These are phyloP conservation scores for Ceratobasidium sp. DNA, from an alignment of 1,284 basidiomycete genomes.

Conservation along the genomic window DNA sequence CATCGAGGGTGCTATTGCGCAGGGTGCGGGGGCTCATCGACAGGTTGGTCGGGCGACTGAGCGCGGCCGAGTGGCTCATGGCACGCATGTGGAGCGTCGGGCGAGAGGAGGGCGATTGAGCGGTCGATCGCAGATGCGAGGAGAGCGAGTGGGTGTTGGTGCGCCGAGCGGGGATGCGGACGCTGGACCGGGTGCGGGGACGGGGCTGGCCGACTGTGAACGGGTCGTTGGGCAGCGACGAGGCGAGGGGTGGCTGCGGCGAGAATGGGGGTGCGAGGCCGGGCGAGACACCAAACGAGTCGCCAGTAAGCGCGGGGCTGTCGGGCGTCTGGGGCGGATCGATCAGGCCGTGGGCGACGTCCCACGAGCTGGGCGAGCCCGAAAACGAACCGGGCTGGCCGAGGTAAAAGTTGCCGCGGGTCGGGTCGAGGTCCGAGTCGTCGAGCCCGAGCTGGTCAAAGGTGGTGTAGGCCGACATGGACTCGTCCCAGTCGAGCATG, in stretches of 20 bases:
- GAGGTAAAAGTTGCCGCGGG: slow-evolving; percentile 25
- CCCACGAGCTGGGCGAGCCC: slow-evolving; percentile 38
- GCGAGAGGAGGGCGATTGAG: slow-evolving; percentile 11
- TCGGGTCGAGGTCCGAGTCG: slow-evolving; percentile 18
- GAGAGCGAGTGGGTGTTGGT: slow-evolving; percentile 42
- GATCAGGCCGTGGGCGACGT: slow-evolving; percentile 18
- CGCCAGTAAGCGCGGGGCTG: slow-evolving; percentile 16
- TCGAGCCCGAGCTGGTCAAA: slow-evolving; percentile 27
- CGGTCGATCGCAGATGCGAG: slow-evolving; percentile 27
- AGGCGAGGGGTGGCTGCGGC: slow-evolving; percentile 1
- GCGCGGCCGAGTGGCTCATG: slow-evolving; percentile 42
- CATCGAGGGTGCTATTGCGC: slow-evolving; percentile 40
- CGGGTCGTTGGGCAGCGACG: slow-evolving; percentile 26
- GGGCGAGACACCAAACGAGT: slow-evolving; percentile 37
- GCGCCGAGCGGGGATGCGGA: slow-evolving; percentile 16
- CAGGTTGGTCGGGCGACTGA: slow-evolving; percentile 16
- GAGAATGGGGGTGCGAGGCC: slow-evolving; percentile 2
- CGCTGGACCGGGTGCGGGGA: slow-evolving; percentile 14
- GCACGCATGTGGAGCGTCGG: slow-evolving; percentile 40
- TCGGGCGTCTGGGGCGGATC: slow-evolving; percentile 37
- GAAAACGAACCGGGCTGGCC: slow-evolving; percentile 13
- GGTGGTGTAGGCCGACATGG: slow-evolving; percentile 14
- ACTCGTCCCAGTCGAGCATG: slow-evolving; percentile 23
- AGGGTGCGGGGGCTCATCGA: slow-evolving; percentile 36
- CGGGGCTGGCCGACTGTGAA: slow-evolving; percentile 9